Evolutionary conservation across 148 eudicot species (phyloP), one percentile per base, ranked within the genome.

Genomic region (Spergularia marina): DNA sequence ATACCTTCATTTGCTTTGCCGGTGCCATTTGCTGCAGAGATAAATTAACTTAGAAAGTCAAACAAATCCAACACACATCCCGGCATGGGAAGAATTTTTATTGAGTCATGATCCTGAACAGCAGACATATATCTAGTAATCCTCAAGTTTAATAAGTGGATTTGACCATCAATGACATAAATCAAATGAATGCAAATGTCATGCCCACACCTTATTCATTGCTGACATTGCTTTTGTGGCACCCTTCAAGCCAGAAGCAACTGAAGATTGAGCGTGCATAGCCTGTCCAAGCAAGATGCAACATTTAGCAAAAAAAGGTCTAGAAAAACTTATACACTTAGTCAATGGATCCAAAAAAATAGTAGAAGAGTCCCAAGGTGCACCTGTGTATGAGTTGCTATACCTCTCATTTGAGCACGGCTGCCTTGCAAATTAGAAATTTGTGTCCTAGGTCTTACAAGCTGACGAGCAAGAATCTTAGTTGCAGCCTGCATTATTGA

Each of bases 371-470:
- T 67, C 39, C 71, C 11, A 58, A 17, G 69, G 40, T 66, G 67
- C 74, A 91, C 98, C 98, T 94, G 98, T 54, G 98, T 94, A 78
- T 92, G 97, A 52, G 95, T 90, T 4, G 97, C 90, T 82, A 91
- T 86, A 64, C 98, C 98, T 84, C 98, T 90, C 94, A 94, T 90
- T 80, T 94, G 98, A 80, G 97, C 97, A 73, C 98, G 89, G 76
- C 98, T 91, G 65, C 89, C 86, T 86, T 94, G 98, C 83, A 94
- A 84, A 74, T 90, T 94, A 44, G 87, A 83, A 79, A 94, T 88
- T 82, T 94, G 98, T 74, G 91, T 90, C 83, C 98, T 86, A 68
- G 91, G 98, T 86, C 98, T 84, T 53, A 94, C 72, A 68, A 94
- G 76, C 76, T 94, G 98, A 51, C 96, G 93, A 14, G 98, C 98